Conservation (phyloP, 73 alveolate species). For the Uronychia binucleata region DNA sequence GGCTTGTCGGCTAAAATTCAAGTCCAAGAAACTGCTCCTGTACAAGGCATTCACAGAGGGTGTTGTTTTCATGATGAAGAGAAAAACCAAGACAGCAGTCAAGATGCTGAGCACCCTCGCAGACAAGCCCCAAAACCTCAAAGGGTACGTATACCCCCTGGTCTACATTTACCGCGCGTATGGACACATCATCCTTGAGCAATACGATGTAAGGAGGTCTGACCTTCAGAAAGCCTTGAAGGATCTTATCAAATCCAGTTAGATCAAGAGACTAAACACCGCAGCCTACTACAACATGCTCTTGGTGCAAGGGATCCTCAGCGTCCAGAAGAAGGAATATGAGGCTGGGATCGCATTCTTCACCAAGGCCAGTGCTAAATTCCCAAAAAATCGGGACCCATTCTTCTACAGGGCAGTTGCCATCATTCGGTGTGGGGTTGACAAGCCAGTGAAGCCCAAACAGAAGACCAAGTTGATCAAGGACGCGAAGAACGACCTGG, state of each 20-base stretch:
- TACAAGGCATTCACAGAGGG: conserved; percentile 83
- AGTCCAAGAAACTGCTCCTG: conserved; percentile 54
- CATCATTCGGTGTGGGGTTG: conserved; percentile 47
- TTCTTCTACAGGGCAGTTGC: conserved; percentile 56
- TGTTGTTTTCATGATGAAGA: conserved; percentile 77
- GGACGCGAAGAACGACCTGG: conserved; percentile 53
- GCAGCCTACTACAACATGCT: conserved; percentile 54
- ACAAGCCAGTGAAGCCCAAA: conserved; percentile 47
- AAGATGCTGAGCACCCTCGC: conserved; percentile 57
- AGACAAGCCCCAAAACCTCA: conserved; percentile 9
- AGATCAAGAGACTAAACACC: conserved; percentile 43
- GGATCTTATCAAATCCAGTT: conserved; percentile 37
- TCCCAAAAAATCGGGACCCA: conserved; percentile 63
- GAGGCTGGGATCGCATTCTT: conserved; percentile 57
- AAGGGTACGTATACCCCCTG: conserved; percentile 56
- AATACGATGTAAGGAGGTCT: no score
- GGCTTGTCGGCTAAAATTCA: conserved; percentile 67
- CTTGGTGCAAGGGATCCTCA: conserved; percentile 47
- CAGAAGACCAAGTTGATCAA: conserved; percentile 41
- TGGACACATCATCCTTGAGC: conserved; percentile 72
- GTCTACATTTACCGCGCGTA: conserved; percentile 83
- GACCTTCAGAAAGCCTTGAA: conserved; percentile 67
- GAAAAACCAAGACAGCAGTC: conserved; percentile 83
- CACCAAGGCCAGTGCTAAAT: conserved; percentile 42
- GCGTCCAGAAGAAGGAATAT: conserved; percentile 56